phyloP scores from a whole-genome alignment of 106 monocot species.

The Triglochin maritima region DNA sequence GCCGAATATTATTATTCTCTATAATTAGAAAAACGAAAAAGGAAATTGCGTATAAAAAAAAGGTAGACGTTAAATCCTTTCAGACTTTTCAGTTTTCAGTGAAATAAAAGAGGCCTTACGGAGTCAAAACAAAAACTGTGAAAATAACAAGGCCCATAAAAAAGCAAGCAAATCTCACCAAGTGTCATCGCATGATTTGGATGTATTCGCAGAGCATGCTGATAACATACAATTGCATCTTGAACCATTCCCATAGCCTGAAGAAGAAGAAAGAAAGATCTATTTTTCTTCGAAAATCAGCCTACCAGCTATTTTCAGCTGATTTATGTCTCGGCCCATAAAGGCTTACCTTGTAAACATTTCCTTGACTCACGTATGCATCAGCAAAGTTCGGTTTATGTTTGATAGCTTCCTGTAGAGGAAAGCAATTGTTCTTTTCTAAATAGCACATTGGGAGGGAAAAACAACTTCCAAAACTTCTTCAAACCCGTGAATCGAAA shows the following conservation, averaged over 20 bases:
- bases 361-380: constrained; percentile 82
- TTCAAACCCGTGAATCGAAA: too few relatives aligned
- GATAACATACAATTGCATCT: constrained; percentile 85
- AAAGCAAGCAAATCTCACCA: constrained; percentile 32
- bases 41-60: neutral
- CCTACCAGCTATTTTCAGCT: constrained; percentile 5
- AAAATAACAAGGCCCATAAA: neutral
- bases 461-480: too few relatives aligned
- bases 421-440: neutral
- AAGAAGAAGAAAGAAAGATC: constrained; percentile 44
- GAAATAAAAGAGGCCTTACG: neutral
- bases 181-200: constrained; percentile 75
- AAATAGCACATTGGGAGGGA: neutral
- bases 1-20: neutral
- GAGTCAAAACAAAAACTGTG: neutral
- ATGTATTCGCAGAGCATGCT: constrained; percentile 59
- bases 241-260: constrained; percentile 87
- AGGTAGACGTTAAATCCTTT: too few relatives aligned
- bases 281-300: constrained; percentile 22
- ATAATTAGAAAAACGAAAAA: neutral
- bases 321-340: constrained; percentile 18
- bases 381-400: constrained; percentile 76
- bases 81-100: too few relatives aligned
- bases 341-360: constrained; percentile 85
- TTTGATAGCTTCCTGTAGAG: constrained; percentile 81